Evolutionary conservation across 202 grass and related monocot species (phyloP), one percentile per base, ranked within the genome.

Genomic region (Setaria italica): DNA sequence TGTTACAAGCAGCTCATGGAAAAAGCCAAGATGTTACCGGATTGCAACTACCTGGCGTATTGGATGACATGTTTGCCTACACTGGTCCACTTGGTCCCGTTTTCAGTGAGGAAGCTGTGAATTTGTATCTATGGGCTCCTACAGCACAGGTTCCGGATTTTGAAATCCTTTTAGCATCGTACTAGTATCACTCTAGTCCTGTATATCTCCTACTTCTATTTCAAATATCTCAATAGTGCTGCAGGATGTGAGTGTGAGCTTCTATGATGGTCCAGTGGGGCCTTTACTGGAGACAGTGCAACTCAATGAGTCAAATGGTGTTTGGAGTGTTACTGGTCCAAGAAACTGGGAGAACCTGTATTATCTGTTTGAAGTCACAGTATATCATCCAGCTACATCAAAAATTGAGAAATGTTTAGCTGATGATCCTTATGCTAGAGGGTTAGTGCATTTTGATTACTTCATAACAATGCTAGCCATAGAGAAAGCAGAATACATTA

Each of bases 51-150:
- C 89, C 87, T 72, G 95, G 95, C 7, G 91, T 98, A 50, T 88
- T 98, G 81, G 95, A 95, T 90, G 95, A 98, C 84, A 87, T 95
- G 80, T 98, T 98, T 85, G 85, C 95, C 47, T 98, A 95, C 67
- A 90, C 64, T 35, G 93, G 95, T 47, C 89, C 86, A 29, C 95
- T 98, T 64, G 95, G 95, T 84, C 83, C 93, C 62, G 67, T 88
- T 89, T 98, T 95, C 58, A 77, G 70, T 37, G 68, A 66, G 5
- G 65, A 94, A 58, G 68, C 83, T 70, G 74, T 94, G 54, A 76
- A 67, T 60, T 62, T 98, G 82, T 73, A 94, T 89, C 89, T 98
- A 83, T 95, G 95, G 95, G 93, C 95, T 90, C 95, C 95, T 89
- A 98, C 95, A 77, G 95, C 93, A 51, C 95, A 94, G 84, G 95